These are phyloP conservation scores for Teratosphaeria destructans DNA, from an alignment of 2,329 filamentous ascomycete species.

Conservation along the genomic window DNA sequence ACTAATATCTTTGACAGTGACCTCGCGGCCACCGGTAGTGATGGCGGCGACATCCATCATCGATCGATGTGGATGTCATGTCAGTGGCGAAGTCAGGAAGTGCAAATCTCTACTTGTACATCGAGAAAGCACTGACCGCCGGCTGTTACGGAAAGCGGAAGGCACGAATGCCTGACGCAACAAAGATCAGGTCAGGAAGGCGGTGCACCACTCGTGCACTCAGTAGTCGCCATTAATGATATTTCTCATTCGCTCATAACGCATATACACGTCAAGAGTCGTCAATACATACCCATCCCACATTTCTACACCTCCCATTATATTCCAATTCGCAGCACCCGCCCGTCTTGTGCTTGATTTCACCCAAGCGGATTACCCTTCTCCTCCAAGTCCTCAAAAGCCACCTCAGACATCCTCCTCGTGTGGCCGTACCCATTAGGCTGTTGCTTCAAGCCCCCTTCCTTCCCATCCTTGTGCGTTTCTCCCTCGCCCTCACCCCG, in stretches of 20 bases:
- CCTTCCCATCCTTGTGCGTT: background rate
- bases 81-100: background rate
- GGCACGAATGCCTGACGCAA: background rate
- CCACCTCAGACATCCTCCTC: slow-evolving; percentile 7
- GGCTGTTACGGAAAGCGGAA: background rate
- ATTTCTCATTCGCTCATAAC: background rate
- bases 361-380: slow-evolving; percentile 20
- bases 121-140: background rate
- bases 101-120: background rate
- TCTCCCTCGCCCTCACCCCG: background rate
- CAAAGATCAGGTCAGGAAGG: too few species aligned
- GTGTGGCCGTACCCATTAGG: background rate
- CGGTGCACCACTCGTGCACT: background rate
- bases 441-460: background rate
- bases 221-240: background rate
- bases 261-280: background rate
- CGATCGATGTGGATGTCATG: background rate
- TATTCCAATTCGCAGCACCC: background rate
- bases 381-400: slow-evolving; percentile 21
- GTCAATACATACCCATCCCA: background rate
- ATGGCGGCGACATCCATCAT: background rate
- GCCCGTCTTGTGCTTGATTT: background rate
- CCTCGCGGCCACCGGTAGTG: background rate
- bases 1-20: background rate
- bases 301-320: background rate